Conservation (phyloP, 805 yeast genomes). For the Jamesozyma rosinii region DNA sequence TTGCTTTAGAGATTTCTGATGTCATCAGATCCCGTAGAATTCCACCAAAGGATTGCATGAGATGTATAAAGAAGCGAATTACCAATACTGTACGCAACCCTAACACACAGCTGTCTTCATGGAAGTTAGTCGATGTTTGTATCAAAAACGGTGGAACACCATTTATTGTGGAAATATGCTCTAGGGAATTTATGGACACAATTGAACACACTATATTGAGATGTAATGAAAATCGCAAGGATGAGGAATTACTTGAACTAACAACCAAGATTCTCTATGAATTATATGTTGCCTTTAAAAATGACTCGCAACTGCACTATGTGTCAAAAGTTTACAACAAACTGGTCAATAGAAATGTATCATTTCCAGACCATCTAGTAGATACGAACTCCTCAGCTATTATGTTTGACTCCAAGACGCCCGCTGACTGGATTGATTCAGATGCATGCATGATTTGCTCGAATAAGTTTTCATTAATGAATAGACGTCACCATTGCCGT, state of each 20-base stretch:
- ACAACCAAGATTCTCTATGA: conserved; percentile 60
- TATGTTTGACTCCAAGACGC: conserved; percentile 79
- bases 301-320: conserved; percentile 55
- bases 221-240: conserved; percentile 21
- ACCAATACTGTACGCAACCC: conserved; percentile 55
- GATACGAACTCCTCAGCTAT: conserved; percentile 24
- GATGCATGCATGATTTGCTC: conserved; percentile 94
- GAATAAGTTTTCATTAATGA: conserved; percentile 64
- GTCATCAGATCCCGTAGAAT: conserved; percentile 72
- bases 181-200: conserved; percentile 80
- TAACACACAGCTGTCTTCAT: conserved; percentile 63
- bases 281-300: conserved; percentile 68
- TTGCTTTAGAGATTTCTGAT: conserved; percentile 81
- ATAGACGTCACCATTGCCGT: conserved; percentile 92
- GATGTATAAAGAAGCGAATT: conserved; percentile 68
- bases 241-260: conserved; percentile 44
- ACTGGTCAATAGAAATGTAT: conserved; percentile 52
- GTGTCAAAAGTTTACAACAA: conserved; percentile 53
- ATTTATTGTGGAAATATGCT: conserved; percentile 66
- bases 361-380: conserved; percentile 44
- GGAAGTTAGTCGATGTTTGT: conserved; percentile 75
- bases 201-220: conserved; percentile 41
- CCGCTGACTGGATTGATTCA: conserved; percentile 96
- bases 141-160: conserved; percentile 89
- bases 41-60: conserved; percentile 73